Percentiles rank a stretch among this genome's conserved stretches.
Evolutionary conservation across 2,329 filamentous ascomycete species (phyloP).

Genomic region (Truncatella angustata): DNA sequence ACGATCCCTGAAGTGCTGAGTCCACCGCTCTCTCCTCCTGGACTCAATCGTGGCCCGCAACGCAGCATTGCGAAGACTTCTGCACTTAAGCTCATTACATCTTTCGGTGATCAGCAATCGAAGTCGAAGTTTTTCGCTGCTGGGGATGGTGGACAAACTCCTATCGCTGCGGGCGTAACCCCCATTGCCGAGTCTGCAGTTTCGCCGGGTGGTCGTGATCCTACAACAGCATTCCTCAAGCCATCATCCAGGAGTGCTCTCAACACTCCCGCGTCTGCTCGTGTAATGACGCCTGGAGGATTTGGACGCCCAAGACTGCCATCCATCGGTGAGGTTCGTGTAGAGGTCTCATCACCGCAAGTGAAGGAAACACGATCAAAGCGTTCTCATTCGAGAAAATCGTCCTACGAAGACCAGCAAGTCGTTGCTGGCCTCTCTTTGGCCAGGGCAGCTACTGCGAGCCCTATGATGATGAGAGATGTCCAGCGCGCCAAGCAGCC

Average conservation of each 20-base stretch:
- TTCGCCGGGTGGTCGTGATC: constrained; percentile 67
- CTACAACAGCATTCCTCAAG: constrained; percentile 65
- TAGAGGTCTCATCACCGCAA: constrained; percentile 20
- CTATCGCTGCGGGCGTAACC: constrained; percentile 79
- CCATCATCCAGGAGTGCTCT: constrained; percentile 66
- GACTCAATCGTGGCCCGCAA: constrained; percentile 56
- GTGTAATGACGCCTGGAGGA: constrained; percentile 58
- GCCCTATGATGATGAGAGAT: constrained; percentile 62
- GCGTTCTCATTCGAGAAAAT: constrained; percentile 32
- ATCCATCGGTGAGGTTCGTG: constrained; percentile 70
- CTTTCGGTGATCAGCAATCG: constrained; percentile 66
- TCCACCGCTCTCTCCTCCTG: constrained; percentile 72
- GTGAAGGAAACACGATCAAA: constrained; percentile 19
- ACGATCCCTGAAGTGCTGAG: constrained; percentile 63
- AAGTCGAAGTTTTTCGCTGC: constrained; percentile 64
- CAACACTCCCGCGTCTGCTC: constrained; percentile 67
- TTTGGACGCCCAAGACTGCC: constrained; percentile 67
- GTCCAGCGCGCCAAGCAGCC: constrained; percentile 42
- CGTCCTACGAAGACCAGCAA: constrained; percentile 40
- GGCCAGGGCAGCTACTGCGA: constrained; percentile 65
- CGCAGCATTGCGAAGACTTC: constrained; percentile 74
- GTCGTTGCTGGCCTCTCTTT: constrained; percentile 47
- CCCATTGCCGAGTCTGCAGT: constrained; percentile 80
- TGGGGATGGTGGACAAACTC: constrained; percentile 63
- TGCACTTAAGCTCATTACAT: constrained; percentile 86